These are phyloP conservation scores for Acrocalymma vagum DNA, from an alignment of 2,329 filamentous ascomycete genomes.

Conservation along the genomic window DNA sequence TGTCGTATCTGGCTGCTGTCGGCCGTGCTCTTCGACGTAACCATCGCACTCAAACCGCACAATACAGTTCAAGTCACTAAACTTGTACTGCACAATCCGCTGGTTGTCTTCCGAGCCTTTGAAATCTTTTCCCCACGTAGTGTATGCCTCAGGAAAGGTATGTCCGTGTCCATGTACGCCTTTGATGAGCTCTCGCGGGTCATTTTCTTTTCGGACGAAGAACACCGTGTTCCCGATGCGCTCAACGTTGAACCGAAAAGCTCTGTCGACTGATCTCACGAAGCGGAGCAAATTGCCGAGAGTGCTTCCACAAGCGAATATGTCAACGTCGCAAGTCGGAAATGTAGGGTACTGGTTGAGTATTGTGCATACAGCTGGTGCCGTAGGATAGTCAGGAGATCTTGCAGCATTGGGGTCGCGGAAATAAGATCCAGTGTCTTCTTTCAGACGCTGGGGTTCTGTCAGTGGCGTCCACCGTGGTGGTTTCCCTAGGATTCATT, in stretches of 20 bases:
- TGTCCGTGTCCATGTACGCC: conserved; percentile 70
- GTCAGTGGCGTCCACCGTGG: conserved; percentile 59
- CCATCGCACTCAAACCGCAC: conserved; percentile 69
- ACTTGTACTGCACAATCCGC: conserved; percentile 65
- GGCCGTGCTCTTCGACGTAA: conserved; percentile 49
- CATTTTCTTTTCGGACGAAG: conserved; percentile 69
- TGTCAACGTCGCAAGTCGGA: conserved; percentile 53
- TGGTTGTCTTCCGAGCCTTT: conserved; percentile 69
- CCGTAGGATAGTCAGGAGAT: conserved; percentile 59
- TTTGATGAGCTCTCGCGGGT: conserved; percentile 64
- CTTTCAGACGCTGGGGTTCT: conserved; percentile 41
- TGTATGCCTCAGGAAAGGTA: conserved; percentile 72
- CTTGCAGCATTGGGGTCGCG: conserved; percentile 64
- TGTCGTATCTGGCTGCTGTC: neutral
- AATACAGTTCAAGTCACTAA: conserved; percentile 62
- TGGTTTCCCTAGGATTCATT: conserved; percentile 54
- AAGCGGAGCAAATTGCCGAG: conserved; percentile 70
- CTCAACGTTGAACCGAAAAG: conserved; percentile 69
- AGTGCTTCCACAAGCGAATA: conserved; percentile 69
- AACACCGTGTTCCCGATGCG: conserved; percentile 66
- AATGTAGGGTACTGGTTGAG: conserved; percentile 50
- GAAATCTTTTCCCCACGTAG: conserved; percentile 66
- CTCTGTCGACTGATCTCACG: conserved; percentile 51
- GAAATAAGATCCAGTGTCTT: conserved; percentile 61
- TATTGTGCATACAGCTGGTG: conserved; percentile 58